Conservation (phyloP, 1,284 basidiomycete genomes). For the Cutaneotrichosporon cyanovorans region DNA sequence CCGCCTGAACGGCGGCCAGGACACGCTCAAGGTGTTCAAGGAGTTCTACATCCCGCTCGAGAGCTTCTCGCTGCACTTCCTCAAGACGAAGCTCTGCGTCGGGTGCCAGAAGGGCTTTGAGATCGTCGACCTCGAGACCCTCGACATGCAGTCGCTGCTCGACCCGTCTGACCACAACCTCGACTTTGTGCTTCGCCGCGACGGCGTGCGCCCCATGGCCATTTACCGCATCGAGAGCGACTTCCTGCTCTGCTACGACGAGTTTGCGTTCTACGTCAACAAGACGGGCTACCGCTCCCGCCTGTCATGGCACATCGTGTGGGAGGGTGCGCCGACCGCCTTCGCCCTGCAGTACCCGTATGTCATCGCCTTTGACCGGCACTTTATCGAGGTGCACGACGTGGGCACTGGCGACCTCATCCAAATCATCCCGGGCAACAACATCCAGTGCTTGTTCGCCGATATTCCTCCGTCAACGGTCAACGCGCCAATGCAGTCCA, state of each 20-base stretch:
- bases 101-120: constrained; percentile 99
- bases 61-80: constrained; percentile 91
- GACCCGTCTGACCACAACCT: constrained; percentile 87
- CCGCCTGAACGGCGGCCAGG: constrained; percentile 79
- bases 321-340: constrained; percentile 89
- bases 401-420: constrained; percentile 87
- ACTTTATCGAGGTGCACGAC: constrained; percentile 93
- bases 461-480: constrained; percentile 75
- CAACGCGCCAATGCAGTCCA: constrained; percentile 28
- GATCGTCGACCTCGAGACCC: constrained; percentile 93
- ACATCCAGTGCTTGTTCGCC: constrained; percentile 81
- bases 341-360: constrained; percentile 97
- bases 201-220: constrained; percentile 85
- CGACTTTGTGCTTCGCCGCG: constrained; percentile 86
- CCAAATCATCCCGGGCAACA: constrained; percentile 90
- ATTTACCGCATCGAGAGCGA: constrained; percentile 97
- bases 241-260: constrained; percentile 96
- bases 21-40: constrained; percentile 90
- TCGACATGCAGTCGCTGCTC: constrained; percentile 92
- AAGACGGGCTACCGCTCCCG: constrained; percentile 89
- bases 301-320: constrained; percentile 87
- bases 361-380: constrained; percentile 92
- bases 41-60: constrained; percentile 99
- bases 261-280: constrained; percentile 98
- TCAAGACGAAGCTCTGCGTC: constrained; percentile 95